Conservation (phyloP, 2,329 filamentous ascomycete species). For the Didymella glomerata region DNA sequence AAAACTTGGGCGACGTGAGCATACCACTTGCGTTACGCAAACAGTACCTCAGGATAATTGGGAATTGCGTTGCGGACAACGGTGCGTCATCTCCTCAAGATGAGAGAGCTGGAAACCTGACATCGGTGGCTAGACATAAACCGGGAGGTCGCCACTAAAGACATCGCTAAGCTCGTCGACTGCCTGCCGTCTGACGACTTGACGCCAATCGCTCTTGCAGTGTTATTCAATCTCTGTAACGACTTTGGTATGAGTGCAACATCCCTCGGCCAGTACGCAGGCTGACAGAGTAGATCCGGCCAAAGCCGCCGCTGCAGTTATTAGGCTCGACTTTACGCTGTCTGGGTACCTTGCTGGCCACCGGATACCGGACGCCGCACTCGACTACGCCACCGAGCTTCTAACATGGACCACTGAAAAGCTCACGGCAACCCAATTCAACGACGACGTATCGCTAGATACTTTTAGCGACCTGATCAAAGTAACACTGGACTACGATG, state of each 20-base stretch:
- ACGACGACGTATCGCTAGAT: constrained; percentile 41
- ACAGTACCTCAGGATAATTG: constrained; percentile 50
- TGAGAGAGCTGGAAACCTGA: constrained; percentile 25
- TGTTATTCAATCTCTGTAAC: constrained; percentile 56
- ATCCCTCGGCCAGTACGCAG: neutral
- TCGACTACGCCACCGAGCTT: constrained; percentile 48
- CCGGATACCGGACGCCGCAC: constrained; percentile 42
- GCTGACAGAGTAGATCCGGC: constrained; percentile 45
- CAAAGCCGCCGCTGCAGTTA: constrained; percentile 43
- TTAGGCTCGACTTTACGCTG: constrained; percentile 47
- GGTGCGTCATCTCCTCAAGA: constrained; percentile 27
- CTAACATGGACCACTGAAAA: constrained; percentile 48
- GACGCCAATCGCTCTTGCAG: constrained; percentile 46
- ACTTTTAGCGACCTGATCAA: constrained; percentile 42
- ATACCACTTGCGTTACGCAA: constrained; percentile 35
- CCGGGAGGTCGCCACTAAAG: constrained; percentile 37
- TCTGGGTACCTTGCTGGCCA: constrained; percentile 34
- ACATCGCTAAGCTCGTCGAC: constrained; percentile 38
- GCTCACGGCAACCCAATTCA: constrained; percentile 45
- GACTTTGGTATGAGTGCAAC: constrained; percentile 46
- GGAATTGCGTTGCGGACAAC: constrained; percentile 51
- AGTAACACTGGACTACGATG: constrained; percentile 40
- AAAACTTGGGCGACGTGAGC: constrained; percentile 33
- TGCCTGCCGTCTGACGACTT: constrained; percentile 40
- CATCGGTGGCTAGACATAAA: constrained; percentile 40